Conservation (phyloP, 129 eudicot genomes). For the Gnaphalium uliginosum region DNA sequence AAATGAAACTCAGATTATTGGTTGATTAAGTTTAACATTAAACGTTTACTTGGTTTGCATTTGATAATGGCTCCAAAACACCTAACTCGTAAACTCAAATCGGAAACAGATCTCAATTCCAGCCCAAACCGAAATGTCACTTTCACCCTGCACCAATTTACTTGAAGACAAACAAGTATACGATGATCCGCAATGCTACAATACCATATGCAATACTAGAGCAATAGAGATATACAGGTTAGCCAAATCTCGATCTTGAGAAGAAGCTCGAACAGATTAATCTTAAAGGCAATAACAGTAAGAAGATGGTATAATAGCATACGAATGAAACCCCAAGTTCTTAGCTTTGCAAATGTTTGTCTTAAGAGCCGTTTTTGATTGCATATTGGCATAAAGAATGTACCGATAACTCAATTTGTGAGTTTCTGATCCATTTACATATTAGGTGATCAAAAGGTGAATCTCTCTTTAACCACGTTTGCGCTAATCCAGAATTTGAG, state of each 20-base stretch:
- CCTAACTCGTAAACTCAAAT: too few relatives aligned
- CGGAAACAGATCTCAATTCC: background rate
- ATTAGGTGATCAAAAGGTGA: background rate
- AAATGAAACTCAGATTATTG: too few relatives aligned
- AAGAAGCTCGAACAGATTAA: background rate
- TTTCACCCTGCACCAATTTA: background rate
- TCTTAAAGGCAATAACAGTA: background rate
- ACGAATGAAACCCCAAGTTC: background rate
- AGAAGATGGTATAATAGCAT: background rate
- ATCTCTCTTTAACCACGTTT: conserved; percentile 5
- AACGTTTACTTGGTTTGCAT: too few relatives aligned
- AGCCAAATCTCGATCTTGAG: background rate
- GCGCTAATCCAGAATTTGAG: conserved; percentile 5
- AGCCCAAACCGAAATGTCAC: background rate
- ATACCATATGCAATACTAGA: background rate
- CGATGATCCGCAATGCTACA: background rate
- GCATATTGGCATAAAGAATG: conserved; percentile 18
- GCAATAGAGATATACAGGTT: background rate
- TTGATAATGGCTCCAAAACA: too few relatives aligned
- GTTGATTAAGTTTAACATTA: too few relatives aligned
- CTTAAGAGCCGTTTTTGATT: background rate
- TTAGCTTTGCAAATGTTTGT: background rate
- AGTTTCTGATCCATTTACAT: background rate
- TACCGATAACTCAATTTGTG: background rate
- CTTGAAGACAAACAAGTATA: background rate